phyloP scores from a whole-genome alignment of 2,329 filamentous ascomycete species.

The Penicillium sp. region DNA sequence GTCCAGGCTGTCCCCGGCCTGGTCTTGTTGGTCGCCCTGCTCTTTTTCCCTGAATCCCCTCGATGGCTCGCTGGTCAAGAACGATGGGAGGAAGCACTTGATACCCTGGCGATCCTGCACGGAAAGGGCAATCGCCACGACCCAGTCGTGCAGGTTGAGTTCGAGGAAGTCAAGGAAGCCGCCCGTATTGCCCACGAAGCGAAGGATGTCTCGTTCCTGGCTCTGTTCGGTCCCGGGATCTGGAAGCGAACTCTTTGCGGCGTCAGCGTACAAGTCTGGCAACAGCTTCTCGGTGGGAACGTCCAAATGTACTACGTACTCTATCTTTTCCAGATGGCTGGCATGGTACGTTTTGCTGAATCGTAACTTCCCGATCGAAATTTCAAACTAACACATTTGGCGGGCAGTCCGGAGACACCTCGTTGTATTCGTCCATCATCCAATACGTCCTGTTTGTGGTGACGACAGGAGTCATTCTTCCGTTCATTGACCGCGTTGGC shows the following conservation, averaged over 20 bases:
- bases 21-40: slow-evolving; percentile 58
- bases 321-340: slow-evolving; percentile 66
- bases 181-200: slow-evolving; percentile 37
- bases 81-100: slow-evolving; percentile 59
- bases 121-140: slow-evolving; percentile 60
- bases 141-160: slow-evolving; percentile 61
- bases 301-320: slow-evolving; percentile 25
- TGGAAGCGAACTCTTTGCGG: neutral
- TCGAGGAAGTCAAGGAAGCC: slow-evolving; percentile 42
- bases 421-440: slow-evolving; percentile 60
- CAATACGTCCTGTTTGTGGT: slow-evolving; percentile 63
- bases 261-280: neutral
- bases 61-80: slow-evolving; percentile 66
- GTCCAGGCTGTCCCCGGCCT: slow-evolving; percentile 65
- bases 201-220: slow-evolving; percentile 23
- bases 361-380: neutral
- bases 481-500: slow-evolving; percentile 56
- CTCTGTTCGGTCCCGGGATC: neutral
- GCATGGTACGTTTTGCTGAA: slow-evolving; percentile 42
- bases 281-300: slow-evolving; percentile 17
- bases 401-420: slow-evolving; percentile 42
- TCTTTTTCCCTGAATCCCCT: slow-evolving; percentile 65
- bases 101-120: slow-evolving; percentile 62
- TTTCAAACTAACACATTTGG: slow-evolving; percentile 9
- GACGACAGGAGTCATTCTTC: slow-evolving; percentile 57